Percentiles rank a stretch among this genome's conserved stretches.
These are phyloP conservation scores for Mucor mucedo DNA, from an alignment of 371 early-diverging fungal species.

Conservation along the genomic window DNA sequence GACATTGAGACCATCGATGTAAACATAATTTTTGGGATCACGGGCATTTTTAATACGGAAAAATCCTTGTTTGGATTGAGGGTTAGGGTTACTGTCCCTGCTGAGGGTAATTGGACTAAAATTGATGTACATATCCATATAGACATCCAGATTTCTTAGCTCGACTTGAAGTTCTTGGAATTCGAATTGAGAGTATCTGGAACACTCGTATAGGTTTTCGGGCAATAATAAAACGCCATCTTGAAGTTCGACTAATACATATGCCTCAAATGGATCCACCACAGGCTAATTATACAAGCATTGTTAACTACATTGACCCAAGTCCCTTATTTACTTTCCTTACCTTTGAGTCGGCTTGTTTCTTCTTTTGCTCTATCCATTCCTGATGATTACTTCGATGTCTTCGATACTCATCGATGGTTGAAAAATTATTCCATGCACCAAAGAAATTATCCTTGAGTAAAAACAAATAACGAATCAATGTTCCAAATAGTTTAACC, in stretches of 20 bases:
- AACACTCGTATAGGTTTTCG: constrained; percentile 74
- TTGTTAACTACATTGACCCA: too few relatives aligned
- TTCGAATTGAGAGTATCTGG: constrained; percentile 63
- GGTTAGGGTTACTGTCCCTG: constrained; percentile 45
- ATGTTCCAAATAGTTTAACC: constrained; percentile 72
- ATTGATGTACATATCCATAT: constrained; percentile 71
- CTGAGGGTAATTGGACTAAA: constrained; percentile 71
- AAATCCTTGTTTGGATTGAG: constrained; percentile 32
- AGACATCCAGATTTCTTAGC: constrained; percentile 66
- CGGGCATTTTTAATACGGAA: constrained; percentile 44
- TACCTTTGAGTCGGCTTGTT: constrained; percentile 67
- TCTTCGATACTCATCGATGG: constrained; percentile 76
- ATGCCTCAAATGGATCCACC: constrained; percentile 72
- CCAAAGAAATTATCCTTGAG: constrained; percentile 84
- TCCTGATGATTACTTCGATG: constrained; percentile 53
- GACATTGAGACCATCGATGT: constrained; percentile 66
- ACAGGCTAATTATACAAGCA: constrained; percentile 39
- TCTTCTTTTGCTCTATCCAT: constrained; percentile 51
- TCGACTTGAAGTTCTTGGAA: constrained; percentile 73
- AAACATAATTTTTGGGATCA: constrained; percentile 59
- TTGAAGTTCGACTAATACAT: constrained; percentile 55
- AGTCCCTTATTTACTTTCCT: background rate
- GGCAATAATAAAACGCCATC: constrained; percentile 71
- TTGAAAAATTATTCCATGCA: constrained; percentile 67
- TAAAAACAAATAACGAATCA: constrained; percentile 74